Base-by-base conservation (phyloP, 2,329 filamentous ascomycete genomes). In the Ophiostoma quercus region DNA sequence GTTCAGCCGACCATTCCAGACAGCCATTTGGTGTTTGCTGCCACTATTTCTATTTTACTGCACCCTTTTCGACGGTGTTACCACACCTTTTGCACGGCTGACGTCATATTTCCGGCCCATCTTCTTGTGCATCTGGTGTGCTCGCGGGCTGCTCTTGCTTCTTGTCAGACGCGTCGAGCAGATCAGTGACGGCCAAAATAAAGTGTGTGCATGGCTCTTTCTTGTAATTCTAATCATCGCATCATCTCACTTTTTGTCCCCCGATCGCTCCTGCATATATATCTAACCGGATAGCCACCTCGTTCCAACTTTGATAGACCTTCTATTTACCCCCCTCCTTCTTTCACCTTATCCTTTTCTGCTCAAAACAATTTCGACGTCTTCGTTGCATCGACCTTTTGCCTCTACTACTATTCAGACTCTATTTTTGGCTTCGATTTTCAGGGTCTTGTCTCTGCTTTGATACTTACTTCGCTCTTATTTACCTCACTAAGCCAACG, bases 31-130 rank as follows among this genome's bases (percentile, higher is more conserved):
- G 47, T n/a, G 16, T 41, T 41, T 14, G 39, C 39, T 51, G 19
- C 47, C 47, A 51, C 19, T 51, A 51, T n/a, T 57, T 57, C 51
- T 57, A 57, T 22, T 57, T 25, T 57, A 25, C 22, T 51, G 47
- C n/a, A 57, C 51, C 51, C 6, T 25, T n/a, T 8, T 51, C 47
- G 16, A 57, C 22, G 32, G 51, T 57, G 51, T 12, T 57, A 57
- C 51, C 22, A 25, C 51, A 57, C 51, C 51, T 57, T 29, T 57
- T 57, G 8, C 22, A 25, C 9, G 3, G 22, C 22, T 62, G 57
- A 62, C 57, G 57, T 62, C 57, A 62, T 62, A 62, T 32, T 62
- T 62, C 57, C 12, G 22, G 54, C 47, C 19, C 34, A 34, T 22
- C 47, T 4, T 54, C 16, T 22, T 22, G 14, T 60, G 22, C 22